Evolutionary conservation across 2,329 filamentous ascomycete species (phyloP).

Genomic region (Pseudocercospora eumusae): DNA sequence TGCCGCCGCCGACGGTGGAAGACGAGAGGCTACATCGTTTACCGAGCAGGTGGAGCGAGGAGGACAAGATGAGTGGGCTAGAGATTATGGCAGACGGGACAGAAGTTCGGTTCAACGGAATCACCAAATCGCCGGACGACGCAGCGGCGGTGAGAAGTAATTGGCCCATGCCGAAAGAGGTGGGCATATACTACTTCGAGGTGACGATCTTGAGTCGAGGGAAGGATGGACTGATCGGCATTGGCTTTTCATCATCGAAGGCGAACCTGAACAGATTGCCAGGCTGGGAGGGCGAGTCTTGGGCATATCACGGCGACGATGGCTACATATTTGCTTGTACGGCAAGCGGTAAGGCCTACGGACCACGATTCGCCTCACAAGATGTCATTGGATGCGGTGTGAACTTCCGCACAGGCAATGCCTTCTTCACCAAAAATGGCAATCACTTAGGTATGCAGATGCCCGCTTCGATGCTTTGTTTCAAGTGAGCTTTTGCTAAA

Average conservation of each 20-base stretch:
- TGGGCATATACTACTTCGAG: slow-evolving; percentile 94
- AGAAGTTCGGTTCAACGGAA: slow-evolving; percentile 65
- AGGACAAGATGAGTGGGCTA: slow-evolving; percentile 71
- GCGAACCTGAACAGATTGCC: slow-evolving; percentile 62
- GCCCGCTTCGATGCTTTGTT: slow-evolving; percentile 21
- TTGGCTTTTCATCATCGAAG: slow-evolving; percentile 63
- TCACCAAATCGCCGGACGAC: slow-evolving; percentile 66
- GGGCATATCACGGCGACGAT: slow-evolving; percentile 68
- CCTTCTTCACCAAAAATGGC: slow-evolving; percentile 68
- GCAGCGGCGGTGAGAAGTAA: slow-evolving; percentile 81
- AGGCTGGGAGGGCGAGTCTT: slow-evolving; percentile 66
- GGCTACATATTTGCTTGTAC: slow-evolving; percentile 64
- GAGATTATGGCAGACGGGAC: slow-evolving; percentile 74
- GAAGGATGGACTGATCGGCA: slow-evolving; percentile 61
- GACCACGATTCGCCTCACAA: slow-evolving; percentile 59
- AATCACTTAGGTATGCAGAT: slow-evolving; percentile 54
- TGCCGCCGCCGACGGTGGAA: slow-evolving; percentile 54
- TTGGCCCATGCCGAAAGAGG: slow-evolving; percentile 81
- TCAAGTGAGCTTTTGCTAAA: slow-evolving; percentile 13
- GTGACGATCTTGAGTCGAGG: slow-evolving; percentile 65
- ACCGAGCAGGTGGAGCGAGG: slow-evolving; percentile 78
- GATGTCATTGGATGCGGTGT: slow-evolving; percentile 67
- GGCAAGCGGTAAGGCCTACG: slow-evolving; percentile 59
- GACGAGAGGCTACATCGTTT: slow-evolving; percentile 68
- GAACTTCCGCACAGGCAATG: slow-evolving; percentile 62